Evolutionary conservation across 441 rosid genomes (phyloP).

Genomic region (Pelargonium fulgidum): DNA sequence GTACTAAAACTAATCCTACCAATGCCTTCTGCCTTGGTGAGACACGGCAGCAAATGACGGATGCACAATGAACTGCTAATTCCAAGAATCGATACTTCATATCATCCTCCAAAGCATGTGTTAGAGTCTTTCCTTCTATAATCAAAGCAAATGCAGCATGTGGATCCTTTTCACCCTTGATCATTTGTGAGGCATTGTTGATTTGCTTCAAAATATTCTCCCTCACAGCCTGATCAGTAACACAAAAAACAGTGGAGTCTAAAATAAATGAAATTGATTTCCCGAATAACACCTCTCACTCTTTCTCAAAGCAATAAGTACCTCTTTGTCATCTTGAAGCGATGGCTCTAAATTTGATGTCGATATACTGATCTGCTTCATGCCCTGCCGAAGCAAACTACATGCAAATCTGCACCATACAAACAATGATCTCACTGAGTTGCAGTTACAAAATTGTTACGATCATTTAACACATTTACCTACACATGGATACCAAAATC

Average conservation of each 20-base stretch:
- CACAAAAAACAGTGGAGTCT: conserved; percentile 21
- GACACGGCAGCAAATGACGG: conserved; percentile 71
- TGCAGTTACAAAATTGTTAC: too few relatives aligned
- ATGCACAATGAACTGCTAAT: conserved; percentile 58
- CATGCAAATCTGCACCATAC: conserved; percentile 50
- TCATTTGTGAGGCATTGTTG: conserved; percentile 74
- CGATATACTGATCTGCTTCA: conserved; percentile 62
- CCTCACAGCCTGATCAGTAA: conserved; percentile 39
- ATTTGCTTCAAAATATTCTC: conserved; percentile 46
- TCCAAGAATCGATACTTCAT: conserved; percentile 42
- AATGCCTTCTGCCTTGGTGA: conserved; percentile 75
- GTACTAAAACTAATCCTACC: conserved; percentile 30
- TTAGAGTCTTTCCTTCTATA: conserved; percentile 62
- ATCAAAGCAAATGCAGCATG: conserved; percentile 54
- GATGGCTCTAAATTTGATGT: conserved; percentile 48
- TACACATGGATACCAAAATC: too few relatives aligned
- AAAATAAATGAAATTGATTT: conserved; percentile 26
- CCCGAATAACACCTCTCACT: conserved; percentile 26
- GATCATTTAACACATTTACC: too few relatives aligned
- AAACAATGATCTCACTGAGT: conserved; percentile 10
- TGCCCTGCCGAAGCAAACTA: conserved; percentile 70
- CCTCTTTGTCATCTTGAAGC: conserved; percentile 58
- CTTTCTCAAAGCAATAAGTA: conserved; percentile 47
- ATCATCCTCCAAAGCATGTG: conserved; percentile 61
- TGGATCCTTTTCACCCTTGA: conserved; percentile 50